These are phyloP conservation scores for Lactifluus pinguis DNA, from an alignment of 768 basidiomycete species.

Conservation along the genomic window DNA sequence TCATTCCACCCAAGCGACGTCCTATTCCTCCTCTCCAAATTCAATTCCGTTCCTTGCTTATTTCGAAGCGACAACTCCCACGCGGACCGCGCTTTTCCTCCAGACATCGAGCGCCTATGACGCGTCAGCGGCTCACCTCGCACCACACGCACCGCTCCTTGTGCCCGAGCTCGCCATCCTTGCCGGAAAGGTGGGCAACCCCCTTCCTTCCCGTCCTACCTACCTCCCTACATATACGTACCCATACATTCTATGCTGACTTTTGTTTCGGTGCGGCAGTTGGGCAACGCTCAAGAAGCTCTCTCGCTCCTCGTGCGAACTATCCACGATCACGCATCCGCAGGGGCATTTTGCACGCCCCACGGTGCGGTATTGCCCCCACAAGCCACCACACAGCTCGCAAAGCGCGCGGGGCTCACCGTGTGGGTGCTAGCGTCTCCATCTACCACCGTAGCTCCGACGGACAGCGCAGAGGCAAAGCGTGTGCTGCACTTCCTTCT, in stretches of 20 bases:
- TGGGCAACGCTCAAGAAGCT: constrained; percentile 51
- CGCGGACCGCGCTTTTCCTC: too few relatives aligned
- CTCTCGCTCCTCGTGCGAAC: constrained; percentile 35
- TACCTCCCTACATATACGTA: neutral
- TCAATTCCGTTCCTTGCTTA: too few relatives aligned
- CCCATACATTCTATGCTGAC: neutral
- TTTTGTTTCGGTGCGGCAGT: constrained; percentile 25
- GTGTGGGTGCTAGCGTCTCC: constrained; percentile 48
- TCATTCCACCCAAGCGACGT: too few relatives aligned
- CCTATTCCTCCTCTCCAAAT: too few relatives aligned
- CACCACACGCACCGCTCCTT: constrained; percentile 43
- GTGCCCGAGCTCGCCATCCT: constrained; percentile 32
- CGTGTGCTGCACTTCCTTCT: constrained; percentile 54
- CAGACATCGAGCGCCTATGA: constrained; percentile 28
- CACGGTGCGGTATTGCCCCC: constrained; percentile 71
- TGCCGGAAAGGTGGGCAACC: too few relatives aligned
- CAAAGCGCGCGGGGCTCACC: constrained; percentile 35
- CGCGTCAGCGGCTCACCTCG: constrained; percentile 37
- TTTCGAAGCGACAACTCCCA: too few relatives aligned
- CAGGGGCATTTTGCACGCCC: constrained; percentile 76
- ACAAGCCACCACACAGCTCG: constrained; percentile 44
- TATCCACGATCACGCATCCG: constrained; percentile 54
- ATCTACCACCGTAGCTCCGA: constrained; percentile 34
- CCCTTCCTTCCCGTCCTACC: neutral
- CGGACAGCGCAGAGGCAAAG: constrained; percentile 39